Evolutionary conservation across 177 flowering plant species (phyloP), one percentile per base, ranked within the genome.

Genomic region (Vitis hybrid): DNA sequence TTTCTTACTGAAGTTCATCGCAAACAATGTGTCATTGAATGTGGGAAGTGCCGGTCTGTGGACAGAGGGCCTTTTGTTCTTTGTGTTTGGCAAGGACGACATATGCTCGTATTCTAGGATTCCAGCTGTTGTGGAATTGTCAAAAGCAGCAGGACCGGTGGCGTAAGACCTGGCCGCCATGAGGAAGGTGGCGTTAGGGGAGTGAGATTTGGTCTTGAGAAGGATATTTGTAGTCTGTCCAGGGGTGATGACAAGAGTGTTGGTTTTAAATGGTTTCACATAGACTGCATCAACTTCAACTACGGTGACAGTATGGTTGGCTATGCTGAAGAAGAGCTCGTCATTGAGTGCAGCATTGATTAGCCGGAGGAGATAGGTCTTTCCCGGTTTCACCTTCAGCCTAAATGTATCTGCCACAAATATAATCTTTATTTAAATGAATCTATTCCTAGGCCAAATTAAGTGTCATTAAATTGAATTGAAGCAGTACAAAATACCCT

Each of bases 201-300:
- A 10, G 10, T 79, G 58, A 52, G 70, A 26, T 58, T 75, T 73
- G 60, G 86, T 62, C 9, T 33, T 70, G 68, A 84, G 79, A 55
- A 83, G 82, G 51, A 74, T 84, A 58, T 80, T 79, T 13, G 77
- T 76, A 55, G 86, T 84, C 68, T 84, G 85, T 18, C 86, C 85
- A 0, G 86, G 83, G 10, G 85, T 64, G 62, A 84, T 65, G 49
- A 77, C 59, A 11, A 83, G 26, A 1, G 53, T 61, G 18, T 55
- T 15, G 7, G 83, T 76, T 15, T 57, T 63, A 51, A 80, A 75
- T 11, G 86, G 84, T 26, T 81, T 79, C 33, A 79, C 75, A 18
- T 83, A 83, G 59, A 73, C 67, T 0, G 81, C 86, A 22, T 83
- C 86, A 1, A 69, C 74, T 68, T 77, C 86, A 0, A 83, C 86